Percentiles rank a stretch among this genome's conserved stretches.
phyloP scores from a whole-genome alignment of 1,284 basidiomycete species.

The Ceratobasidium sp. region DNA sequence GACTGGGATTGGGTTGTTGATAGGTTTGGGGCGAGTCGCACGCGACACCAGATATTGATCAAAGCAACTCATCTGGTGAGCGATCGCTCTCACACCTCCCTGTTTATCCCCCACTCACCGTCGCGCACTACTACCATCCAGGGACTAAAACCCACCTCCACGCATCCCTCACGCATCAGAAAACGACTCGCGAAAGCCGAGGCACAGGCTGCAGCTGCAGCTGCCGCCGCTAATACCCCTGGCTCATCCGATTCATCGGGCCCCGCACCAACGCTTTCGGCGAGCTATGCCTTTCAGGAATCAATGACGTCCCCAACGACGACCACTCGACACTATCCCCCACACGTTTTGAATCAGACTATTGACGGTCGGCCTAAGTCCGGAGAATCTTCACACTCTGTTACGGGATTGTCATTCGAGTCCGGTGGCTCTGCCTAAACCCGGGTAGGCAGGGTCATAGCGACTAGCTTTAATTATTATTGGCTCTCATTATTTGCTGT shows the following conservation, averaged over 20 bases:
- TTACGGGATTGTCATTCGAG: slow-evolving; percentile 25
- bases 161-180: slow-evolving; percentile 40
- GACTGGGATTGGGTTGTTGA: slow-evolving; percentile 43
- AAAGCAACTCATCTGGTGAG: slow-evolving; percentile 39
- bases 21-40: slow-evolving; percentile 39
- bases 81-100: neutral
- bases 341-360: slow-evolving; percentile 22
- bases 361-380: slow-evolving; percentile 34
- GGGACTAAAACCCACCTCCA: slow-evolving; percentile 39
- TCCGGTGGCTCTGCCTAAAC: slow-evolving; percentile 40
- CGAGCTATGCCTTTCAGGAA: neutral
- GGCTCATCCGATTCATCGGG: slow-evolving; percentile 24
- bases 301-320: slow-evolving; percentile 30
- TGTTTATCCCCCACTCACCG: neutral
- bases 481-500: slow-evolving; percentile 38
- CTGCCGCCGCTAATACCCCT: slow-evolving; percentile 24
- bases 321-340: slow-evolving; percentile 29
- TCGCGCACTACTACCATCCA: neutral
- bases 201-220: slow-evolving; percentile 32
- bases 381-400: slow-evolving; percentile 39
- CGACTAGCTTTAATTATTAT: slow-evolving; percentile 32
- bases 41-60: slow-evolving; percentile 42
- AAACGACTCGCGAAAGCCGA: slow-evolving; percentile 39
- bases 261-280: slow-evolving; percentile 3
- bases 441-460: slow-evolving; percentile 24